Percentiles rank a stretch among this genome's conserved stretches.
phyloP scores from a whole-genome alignment of 1,284 basidiomycete genomes.

The Heterobasidion occidentale region DNA sequence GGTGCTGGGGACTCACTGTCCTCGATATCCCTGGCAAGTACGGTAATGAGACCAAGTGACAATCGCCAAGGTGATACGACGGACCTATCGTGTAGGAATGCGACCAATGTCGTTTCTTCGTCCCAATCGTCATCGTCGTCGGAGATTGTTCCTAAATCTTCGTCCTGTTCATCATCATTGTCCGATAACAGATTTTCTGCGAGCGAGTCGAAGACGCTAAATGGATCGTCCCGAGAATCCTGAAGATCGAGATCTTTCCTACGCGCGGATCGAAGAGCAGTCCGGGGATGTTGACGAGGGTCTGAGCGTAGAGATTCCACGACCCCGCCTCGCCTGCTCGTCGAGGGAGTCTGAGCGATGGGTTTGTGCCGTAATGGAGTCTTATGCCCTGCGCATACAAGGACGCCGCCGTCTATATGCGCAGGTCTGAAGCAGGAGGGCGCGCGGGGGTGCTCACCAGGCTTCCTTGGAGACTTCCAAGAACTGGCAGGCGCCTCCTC shows the following conservation, averaged over 20 bases:
- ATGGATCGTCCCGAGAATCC: not conserved
- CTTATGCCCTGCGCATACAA: not conserved
- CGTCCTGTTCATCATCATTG: not conserved
- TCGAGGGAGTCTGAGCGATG: not conserved
- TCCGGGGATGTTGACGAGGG: not conserved
- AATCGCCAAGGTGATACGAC: not conserved
- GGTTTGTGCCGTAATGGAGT: not conserved
- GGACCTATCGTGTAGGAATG: not conserved
- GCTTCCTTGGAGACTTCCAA: not conserved
- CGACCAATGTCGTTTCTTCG: constrained; percentile 2
- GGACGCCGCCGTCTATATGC: not conserved
- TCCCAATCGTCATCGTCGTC: constrained; percentile 3
- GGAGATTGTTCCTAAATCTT: not conserved
- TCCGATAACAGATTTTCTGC: not conserved
- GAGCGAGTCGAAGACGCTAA: not conserved
- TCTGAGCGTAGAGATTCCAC: not conserved
- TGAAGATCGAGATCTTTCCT: not conserved
- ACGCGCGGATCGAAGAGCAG: no score
- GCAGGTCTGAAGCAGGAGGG: not conserved
- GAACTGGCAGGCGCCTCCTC: not conserved
- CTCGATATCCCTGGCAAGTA: not conserved
- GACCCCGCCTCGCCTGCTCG: not conserved
- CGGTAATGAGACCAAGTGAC: not conserved
- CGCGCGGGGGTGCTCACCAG: not conserved
- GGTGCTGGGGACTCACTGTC: not conserved